Evolutionary conservation across 441 rosid species (phyloP).

Genomic region (Gossypium aridum): DNA sequence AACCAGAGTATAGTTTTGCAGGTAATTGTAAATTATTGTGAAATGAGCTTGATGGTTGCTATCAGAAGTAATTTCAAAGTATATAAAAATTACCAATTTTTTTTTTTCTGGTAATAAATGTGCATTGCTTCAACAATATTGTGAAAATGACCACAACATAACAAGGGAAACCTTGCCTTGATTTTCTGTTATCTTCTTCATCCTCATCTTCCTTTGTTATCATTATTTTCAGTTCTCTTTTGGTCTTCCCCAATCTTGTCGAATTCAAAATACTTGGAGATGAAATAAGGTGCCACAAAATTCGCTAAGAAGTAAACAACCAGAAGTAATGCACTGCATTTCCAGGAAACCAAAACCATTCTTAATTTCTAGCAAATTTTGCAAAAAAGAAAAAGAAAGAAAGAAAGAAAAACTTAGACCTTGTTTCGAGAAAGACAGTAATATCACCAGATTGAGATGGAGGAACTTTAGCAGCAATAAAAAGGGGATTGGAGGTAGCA

Average conservation of each 20-base stretch:
- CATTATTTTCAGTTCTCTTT: conserved; percentile 8
- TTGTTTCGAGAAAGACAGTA: conserved; percentile 28
- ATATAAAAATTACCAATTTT: not conserved
- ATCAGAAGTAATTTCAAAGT: not conserved
- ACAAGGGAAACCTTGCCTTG: not conserved
- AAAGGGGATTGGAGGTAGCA: conserved; percentile 17
- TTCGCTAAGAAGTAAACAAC: conserved; percentile 40
- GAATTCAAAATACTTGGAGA: conserved; percentile 32
- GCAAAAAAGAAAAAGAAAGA: not conserved
- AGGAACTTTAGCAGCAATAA: conserved; percentile 20
- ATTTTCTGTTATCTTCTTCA: not conserved
- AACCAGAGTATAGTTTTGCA: conserved; percentile 11
- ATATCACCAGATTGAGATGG: conserved; percentile 25
- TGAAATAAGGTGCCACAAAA: conserved; percentile 42
- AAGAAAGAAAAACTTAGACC: conserved; percentile 18
- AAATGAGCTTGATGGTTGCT: not conserved
- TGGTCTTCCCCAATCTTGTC: conserved; percentile 29
- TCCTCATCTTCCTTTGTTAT: not conserved
- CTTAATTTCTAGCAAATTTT: not conserved
- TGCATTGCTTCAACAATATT: not conserved
- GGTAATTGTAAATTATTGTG: conserved; percentile 35
- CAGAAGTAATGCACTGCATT: conserved; percentile 41
- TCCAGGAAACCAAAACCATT: not conserved
- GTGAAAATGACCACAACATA: not conserved
- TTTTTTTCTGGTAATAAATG: not conserved